Evolutionary conservation across 2,329 filamentous ascomycete genomes (phyloP), one percentile per base, ranked within the genome.

Genomic region (Cladosporium sp.): DNA sequence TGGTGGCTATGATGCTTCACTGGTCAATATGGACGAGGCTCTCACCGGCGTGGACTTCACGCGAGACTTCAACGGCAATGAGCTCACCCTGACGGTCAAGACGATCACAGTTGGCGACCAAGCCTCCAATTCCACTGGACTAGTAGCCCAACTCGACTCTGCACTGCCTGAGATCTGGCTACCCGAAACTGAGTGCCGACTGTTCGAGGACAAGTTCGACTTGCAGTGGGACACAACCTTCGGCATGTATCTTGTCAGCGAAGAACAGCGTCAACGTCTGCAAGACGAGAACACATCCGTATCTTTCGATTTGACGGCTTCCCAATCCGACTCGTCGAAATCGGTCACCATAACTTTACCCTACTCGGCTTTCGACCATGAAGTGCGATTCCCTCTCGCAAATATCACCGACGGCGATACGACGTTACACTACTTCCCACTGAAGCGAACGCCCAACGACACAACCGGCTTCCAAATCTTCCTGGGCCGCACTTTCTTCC

Each of bases 11-110:
- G 55, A 57, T 28, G 16, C 55, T 28, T 40, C 55, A 5, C 33
- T 5, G 11, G 55, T 57, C 33, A 40, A 40, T 3, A 57, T 57
- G 55, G 55, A 57, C 33, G n/a, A 35, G 3, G 55, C 55, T n/a
- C 55, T 57, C 21, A 37, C 18, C 12, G 14, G 33, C 12, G 55
- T 57, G 23, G 6, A 23, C 10, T 40, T 57, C 21, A 26, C 14
- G 14, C 33, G 52, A 33, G 29, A 33, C 28, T 33, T 7, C 52
- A 55, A 55, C n/a, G 52, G 52, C 18, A 55, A 55, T 8, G 52
- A 55, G 14, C 52, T 55, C 8, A 55, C 52, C 11, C 18, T 57
- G 55, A 57, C 55, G 16, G 55, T 57, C n/a, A 57, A 57, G 11
- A 14, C 29, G 8, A 40, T 57, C 55, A 57, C 16, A 18, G 31